Conservation (phyloP, 495 filamentous ascomycete species). For the Cercophora scortea region DNA sequence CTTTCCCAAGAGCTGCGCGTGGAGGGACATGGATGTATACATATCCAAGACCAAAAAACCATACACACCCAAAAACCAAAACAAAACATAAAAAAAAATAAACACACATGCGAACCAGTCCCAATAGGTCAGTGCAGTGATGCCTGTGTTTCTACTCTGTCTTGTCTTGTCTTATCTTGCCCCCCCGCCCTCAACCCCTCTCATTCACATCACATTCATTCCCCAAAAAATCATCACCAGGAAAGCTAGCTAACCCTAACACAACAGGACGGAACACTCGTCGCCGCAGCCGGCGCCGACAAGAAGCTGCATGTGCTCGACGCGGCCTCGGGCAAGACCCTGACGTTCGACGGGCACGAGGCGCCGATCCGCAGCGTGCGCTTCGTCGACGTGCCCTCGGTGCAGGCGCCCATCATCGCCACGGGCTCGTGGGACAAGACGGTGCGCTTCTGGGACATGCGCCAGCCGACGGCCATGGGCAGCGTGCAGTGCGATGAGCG, state of each 20-base stretch:
- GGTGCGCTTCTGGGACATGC: slow-evolving; percentile 84
- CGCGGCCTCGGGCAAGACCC: slow-evolving; percentile 44
- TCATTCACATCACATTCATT: not conserved
- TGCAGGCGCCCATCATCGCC: slow-evolving; percentile 53
- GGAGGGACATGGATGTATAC: no score
- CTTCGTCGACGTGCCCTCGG: slow-evolving; percentile 54
- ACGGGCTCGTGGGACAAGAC: slow-evolving; percentile 91
- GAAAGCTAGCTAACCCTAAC: not conserved
- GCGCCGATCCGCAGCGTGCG: slow-evolving; percentile 63
- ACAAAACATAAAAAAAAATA: not conserved
- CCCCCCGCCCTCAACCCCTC: not conserved
- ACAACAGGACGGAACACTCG: slow-evolving; percentile 47
- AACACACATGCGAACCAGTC: slow-evolving; percentile 14
- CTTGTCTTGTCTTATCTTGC: not conserved
- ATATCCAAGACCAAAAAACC: not conserved
- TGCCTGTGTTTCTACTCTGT: not conserved
- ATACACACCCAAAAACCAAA: not conserved
- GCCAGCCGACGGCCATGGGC: slow-evolving; percentile 53
- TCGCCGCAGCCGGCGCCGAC: slow-evolving; percentile 68
- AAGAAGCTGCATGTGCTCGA: slow-evolving; percentile 72
- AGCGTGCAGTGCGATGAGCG: slow-evolving; percentile 65
- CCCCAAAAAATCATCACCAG: no score
- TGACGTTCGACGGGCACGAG: slow-evolving; percentile 46
- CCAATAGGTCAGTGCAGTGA: slow-evolving; percentile 10
- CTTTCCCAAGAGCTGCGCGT: not conserved